Evolutionary conservation across 2,329 filamentous ascomycete genomes (phyloP), one percentile per base, ranked within the genome.

Genomic region (Ophiocordyceps unilateralis): DNA sequence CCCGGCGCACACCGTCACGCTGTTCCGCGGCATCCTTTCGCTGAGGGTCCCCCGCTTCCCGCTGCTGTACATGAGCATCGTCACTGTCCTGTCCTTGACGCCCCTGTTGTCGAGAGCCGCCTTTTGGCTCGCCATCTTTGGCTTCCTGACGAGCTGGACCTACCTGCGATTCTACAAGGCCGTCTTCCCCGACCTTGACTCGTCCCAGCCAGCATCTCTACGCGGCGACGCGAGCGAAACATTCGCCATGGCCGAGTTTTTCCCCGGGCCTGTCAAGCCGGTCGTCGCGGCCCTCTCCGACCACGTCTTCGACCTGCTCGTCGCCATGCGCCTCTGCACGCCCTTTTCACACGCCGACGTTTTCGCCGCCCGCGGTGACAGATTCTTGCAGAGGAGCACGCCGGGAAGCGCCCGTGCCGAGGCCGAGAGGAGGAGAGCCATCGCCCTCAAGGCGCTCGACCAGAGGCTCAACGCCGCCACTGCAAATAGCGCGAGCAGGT

Each of bases 81-180:
- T 93, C 46, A 79, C 83, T 50, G 70, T 81, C 28, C 67, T 76
- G 32, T 64, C 70, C 44, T 55, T 77, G 40, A 76, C 73, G 15
- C 74, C 74, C 20, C 58, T 76, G 36, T 64, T 76, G 37, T 67
- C 70, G n/a, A 75, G 80, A 55, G 85, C 86, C 19, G 81, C 86
- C 39, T 70, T 88, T 49, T 76, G 93, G 57, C 74, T 95, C 46
- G 77, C 84, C 42, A 68, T 83, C 59, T 81, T 82, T 51, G 88
- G 86, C 45, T 83, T 98, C 60, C 60, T 95, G 47, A 81, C 80
- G 11, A 87, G 85, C 59, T 98, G 89, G 89, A 85, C 83, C 38
- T 96, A 96, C 61, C 77, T 98, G 17, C 85, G 91, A 51, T 98
- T 96, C 69, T 95, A 85, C 69, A 93, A 94, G 65, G 64, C 70